Conservation (phyloP, 352 stramenopile species). For the Blastocystis sp. region DNA sequence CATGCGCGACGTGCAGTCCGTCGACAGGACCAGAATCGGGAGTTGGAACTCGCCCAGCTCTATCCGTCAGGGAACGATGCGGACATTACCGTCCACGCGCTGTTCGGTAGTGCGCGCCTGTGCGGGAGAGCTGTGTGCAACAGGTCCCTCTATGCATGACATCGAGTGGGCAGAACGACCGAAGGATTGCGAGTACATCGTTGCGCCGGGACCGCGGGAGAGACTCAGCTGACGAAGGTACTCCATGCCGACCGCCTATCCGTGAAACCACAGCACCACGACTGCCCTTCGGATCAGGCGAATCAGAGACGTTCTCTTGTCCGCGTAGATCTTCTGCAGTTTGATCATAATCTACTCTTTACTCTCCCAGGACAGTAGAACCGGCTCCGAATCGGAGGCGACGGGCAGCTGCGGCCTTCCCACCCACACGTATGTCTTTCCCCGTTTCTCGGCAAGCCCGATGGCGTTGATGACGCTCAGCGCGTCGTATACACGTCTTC, state of each 20-base stretch:
- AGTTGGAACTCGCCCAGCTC: slow-evolving; percentile 32
- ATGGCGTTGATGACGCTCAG: slow-evolving; percentile 41
- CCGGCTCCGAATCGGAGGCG: not conserved
- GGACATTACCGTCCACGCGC: not conserved
- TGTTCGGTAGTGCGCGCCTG: not conserved
- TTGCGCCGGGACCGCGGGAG: not conserved
- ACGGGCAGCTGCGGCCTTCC: not conserved
- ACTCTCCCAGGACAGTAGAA: not conserved
- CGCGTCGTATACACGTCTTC: slow-evolving; percentile 31
- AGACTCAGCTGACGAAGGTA: not conserved
- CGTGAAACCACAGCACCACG: not conserved
- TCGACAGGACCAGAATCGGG: slow-evolving; percentile 4
- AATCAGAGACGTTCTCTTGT: not conserved
- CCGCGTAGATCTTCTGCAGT: not conserved
- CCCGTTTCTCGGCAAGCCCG: slow-evolving; percentile 21
- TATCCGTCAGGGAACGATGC: not conserved
- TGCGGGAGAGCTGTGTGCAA: not conserved
- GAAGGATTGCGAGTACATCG: not conserved
- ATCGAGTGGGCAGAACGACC: too few relatives aligned
- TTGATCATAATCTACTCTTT: not conserved
- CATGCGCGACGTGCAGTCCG: not conserved
- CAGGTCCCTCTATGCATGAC: too few relatives aligned
- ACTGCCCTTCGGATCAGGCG: not conserved
- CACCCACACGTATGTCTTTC: slow-evolving; percentile 15
- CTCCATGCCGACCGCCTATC: slow-evolving; percentile 19